These are phyloP conservation scores for Lonicera japonica DNA, from an alignment of 129 eudicot genomes.

Conservation along the genomic window DNA sequence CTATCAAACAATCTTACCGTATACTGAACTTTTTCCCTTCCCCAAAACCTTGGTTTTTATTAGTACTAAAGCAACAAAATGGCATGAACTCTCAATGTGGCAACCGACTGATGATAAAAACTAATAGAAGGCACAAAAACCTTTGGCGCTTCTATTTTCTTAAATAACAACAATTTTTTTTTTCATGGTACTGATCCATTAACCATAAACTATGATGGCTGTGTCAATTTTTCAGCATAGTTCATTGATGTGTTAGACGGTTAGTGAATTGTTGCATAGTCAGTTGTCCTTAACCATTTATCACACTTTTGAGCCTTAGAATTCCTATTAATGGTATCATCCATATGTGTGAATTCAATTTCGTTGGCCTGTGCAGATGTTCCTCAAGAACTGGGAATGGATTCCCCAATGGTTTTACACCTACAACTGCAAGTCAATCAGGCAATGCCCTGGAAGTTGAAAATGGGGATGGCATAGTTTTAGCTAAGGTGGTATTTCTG, in stretches of 20 bases:
- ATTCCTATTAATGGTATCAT: background rate
- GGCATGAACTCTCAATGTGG: background rate
- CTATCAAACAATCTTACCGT: too few relatives aligned
- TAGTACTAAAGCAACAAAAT: background rate
- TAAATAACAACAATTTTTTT: too few relatives aligned
- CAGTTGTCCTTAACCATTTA: background rate
- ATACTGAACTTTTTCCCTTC: too few relatives aligned
- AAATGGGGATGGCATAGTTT: conserved; percentile 15
- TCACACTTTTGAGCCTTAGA: background rate
- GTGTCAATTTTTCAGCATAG: background rate
- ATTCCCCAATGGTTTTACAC: conserved; percentile 20
- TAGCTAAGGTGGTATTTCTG: conserved; percentile 29
- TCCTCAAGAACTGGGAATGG: conserved; percentile 33
- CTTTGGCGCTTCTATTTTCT: too few relatives aligned
- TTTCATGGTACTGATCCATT: too few relatives aligned
- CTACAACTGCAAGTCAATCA: conserved; percentile 10
- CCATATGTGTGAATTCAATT: too few relatives aligned
- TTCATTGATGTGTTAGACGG: background rate
- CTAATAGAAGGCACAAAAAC: background rate
- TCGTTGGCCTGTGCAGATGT: conserved; percentile 22
- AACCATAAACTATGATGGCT: too few relatives aligned
- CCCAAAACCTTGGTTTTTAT: too few relatives aligned
- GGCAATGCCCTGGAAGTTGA: conserved; percentile 16
- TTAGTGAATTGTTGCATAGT: background rate
- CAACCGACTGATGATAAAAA: background rate